Conservation (phyloP, 179 eudicot genomes). For the Nepenthes alata region DNA sequence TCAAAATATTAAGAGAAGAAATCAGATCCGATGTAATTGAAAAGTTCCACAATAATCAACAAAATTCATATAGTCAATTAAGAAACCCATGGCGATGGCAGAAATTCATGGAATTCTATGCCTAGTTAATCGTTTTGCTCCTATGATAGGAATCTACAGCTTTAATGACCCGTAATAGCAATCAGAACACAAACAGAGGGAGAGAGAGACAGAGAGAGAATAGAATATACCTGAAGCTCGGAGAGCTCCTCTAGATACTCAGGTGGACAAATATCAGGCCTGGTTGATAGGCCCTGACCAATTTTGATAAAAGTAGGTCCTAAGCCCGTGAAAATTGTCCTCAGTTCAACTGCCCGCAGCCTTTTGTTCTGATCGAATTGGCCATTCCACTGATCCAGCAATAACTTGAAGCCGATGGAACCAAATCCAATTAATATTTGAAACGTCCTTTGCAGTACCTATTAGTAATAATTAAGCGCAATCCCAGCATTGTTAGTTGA, state of each 20-base stretch:
- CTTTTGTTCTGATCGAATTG: slow-evolving; percentile 48
- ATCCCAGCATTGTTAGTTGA: too few species aligned
- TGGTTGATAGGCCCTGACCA: slow-evolving; percentile 95
- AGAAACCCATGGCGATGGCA: too few species aligned
- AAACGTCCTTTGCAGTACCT: slow-evolving; percentile 67
- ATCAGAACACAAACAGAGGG: neutral
- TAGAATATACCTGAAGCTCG: slow-evolving; percentile 64
- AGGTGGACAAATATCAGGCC: slow-evolving; percentile 94
- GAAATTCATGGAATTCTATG: too few species aligned
- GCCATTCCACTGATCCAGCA: slow-evolving; percentile 65
- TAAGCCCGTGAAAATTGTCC: slow-evolving; percentile 58
- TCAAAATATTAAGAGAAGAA: too few species aligned
- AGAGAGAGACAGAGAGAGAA: too few species aligned
- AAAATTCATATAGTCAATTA: too few species aligned
- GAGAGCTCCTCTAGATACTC: slow-evolving; percentile 94
- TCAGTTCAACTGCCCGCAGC: slow-evolving; percentile 51
- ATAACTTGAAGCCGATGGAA: slow-evolving; percentile 58
- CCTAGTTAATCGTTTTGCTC: too few species aligned
- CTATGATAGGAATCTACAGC: too few species aligned
- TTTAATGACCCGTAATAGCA: neutral
- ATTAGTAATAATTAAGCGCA: neutral
- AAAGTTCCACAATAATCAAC: too few species aligned
- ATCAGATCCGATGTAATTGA: too few species aligned
- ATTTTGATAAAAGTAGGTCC: slow-evolving; percentile 97
- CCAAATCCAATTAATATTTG: slow-evolving; percentile 65